Percentiles rank a stretch among this genome's conserved stretches.
These are phyloP conservation scores for Candida gorgasii DNA, from an alignment of 805 yeast species.

Conservation along the genomic window DNA sequence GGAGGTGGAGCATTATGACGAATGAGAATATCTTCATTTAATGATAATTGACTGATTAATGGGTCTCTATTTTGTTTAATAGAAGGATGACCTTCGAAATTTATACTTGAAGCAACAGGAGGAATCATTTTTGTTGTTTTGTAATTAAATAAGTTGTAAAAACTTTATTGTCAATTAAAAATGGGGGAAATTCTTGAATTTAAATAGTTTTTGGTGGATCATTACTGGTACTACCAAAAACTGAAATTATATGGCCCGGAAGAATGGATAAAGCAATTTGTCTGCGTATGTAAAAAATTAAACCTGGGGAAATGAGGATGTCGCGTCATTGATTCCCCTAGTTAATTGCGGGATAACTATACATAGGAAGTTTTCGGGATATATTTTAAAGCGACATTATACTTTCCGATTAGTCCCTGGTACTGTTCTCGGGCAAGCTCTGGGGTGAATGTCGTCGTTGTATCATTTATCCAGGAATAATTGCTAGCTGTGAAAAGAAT, in stretches of 20 bases:
- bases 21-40: constrained; percentile 62
- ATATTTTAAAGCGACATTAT: background rate
- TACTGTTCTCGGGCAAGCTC: constrained; percentile 1
- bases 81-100: constrained; percentile 41
- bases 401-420: background rate
- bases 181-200: constrained; percentile 8
- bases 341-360: background rate
- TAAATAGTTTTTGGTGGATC: constrained; percentile 14
- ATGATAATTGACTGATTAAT: constrained; percentile 40
- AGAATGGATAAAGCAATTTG: constrained; percentile 12
- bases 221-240: background rate
- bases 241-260: constrained; percentile 12
- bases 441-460: constrained; percentile 1
- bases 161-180: background rate
- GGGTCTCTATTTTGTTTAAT: constrained; percentile 43
- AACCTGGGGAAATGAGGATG: constrained; percentile 7
- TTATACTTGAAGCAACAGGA: constrained; percentile 46
- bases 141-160: background rate
- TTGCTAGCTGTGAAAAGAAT: background rate
- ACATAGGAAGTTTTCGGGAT: constrained; percentile 1
- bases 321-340: background rate
- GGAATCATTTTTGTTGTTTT: constrained; percentile 34
- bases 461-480: background rate
- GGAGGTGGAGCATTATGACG: constrained; percentile 95
- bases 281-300: background rate